Evolutionary conservation across 257 asterid genomes (phyloP).

Genomic region (Gentiana dahurica): DNA sequence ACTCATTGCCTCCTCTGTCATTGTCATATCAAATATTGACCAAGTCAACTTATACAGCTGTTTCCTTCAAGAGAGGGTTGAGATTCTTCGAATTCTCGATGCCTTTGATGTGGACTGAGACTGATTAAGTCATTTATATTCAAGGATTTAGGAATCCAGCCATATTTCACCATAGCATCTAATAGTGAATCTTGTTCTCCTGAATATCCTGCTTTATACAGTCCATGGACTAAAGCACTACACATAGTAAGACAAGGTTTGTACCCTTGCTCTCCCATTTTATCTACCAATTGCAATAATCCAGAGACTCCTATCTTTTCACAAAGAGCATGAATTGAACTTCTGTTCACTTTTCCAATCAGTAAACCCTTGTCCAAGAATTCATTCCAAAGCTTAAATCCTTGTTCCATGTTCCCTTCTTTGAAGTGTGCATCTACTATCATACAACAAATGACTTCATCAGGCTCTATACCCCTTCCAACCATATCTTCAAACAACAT

Average conservation of each 20-base stretch:
- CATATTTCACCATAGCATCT: slow-evolving; percentile 42
- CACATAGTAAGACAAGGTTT: slow-evolving; percentile 49
- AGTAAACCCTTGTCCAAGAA: slow-evolving; percentile 48
- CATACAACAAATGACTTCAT: slow-evolving; percentile 43
- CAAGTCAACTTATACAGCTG: slow-evolving; percentile 30
- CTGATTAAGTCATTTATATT: slow-evolving; percentile 33
- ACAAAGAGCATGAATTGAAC: slow-evolving; percentile 39
- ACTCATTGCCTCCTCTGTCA: no score
- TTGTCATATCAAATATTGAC: no score
- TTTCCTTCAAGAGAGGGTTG: slow-evolving; percentile 17
- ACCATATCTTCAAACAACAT: slow-evolving; percentile 48
- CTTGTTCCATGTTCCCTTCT: slow-evolving; percentile 47
- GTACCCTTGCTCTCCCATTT: slow-evolving; percentile 54
- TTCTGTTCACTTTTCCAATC: slow-evolving; percentile 43
- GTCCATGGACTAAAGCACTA: slow-evolving; percentile 43
- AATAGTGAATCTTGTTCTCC: slow-evolving; percentile 35
- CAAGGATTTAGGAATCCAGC: slow-evolving; percentile 52
- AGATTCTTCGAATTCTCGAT: slow-evolving; percentile 15
- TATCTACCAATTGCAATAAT: slow-evolving; percentile 35
- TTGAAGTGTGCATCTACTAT: slow-evolving; percentile 47
- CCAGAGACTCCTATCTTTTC: slow-evolving; percentile 36
- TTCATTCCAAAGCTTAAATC: slow-evolving; percentile 48
- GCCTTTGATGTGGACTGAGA: slow-evolving; percentile 8
- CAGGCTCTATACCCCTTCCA: slow-evolving; percentile 62
- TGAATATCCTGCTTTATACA: slow-evolving; percentile 48